Base-by-base conservation (phyloP, 805 yeast genomes). In the Kuraishia floccosa region DNA sequence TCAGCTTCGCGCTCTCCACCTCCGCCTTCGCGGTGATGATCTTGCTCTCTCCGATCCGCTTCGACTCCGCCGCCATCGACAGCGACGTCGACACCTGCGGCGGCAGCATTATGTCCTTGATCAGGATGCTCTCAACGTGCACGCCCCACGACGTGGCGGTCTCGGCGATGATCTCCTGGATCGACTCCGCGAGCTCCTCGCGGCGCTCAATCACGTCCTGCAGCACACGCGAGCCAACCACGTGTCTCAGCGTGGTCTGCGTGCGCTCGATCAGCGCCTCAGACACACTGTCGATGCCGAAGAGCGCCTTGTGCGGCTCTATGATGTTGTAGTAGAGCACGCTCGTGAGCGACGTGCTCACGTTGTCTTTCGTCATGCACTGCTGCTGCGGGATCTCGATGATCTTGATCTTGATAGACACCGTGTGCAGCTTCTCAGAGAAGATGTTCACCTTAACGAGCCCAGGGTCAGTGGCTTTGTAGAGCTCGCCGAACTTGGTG, bases 181-280 rank as follows among this genome's bases (percentile, higher is more conserved):
- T 77, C 16, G 77, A 59, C 30, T 60, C 70, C 14, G 85, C 84
- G 38, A 77, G 66, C 49, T 76, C 81, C 41, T 76, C 85, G 39
- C 86, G 56, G 47, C 76, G 71, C 45, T 77, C 85, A 42, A 77
- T 76, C 15, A 76, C 79, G 41, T 77, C 85, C 54, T 77, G 86
- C 42, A 77, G 57, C 14, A 59, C 61, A 30, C 82, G 54, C 21
- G 76, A 60, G 38, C 86, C 86, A 33, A 76, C 65, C 15, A 77
- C 86, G 40, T 76, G 82, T 49, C 86, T 63, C 44, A 77, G 56
- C 3, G 86, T 77, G 26, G 83, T 77, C 51, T 76, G 82, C 4
- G 84, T 76, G 47, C 84, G 61, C 48, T 76, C 84, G 32, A 61
- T 53, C 32, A 77, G 60, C 12, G 85, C 79, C 26, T 50, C 52